Percentiles rank a stretch among this genome's conserved stretches.
Conservation (phyloP, 2,329 filamentous ascomycete species). For the Paracoccidioides brasiliensis region DNA sequence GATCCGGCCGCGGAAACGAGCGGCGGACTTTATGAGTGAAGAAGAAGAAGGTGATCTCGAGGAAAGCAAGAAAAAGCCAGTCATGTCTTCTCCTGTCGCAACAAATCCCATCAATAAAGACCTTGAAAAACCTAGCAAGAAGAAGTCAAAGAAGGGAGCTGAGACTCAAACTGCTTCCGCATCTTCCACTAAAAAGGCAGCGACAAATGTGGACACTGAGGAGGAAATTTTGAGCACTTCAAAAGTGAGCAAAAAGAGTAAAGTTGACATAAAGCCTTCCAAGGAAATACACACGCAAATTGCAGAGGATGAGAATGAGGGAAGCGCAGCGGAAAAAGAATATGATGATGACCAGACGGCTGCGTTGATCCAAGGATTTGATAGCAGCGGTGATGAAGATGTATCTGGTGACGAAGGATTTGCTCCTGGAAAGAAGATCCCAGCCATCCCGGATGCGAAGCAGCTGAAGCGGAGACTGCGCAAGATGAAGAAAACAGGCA, state of each 20-base stretch:
- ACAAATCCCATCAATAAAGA: constrained; percentile 8
- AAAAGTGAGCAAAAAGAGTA: constrained; percentile 18
- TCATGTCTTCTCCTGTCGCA: constrained; percentile 13
- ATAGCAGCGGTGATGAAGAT: constrained; percentile 41
- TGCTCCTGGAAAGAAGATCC: constrained; percentile 32
- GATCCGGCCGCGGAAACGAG: constrained; percentile 34
- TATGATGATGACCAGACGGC: constrained; percentile 39
- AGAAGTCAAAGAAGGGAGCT: constrained; percentile 37
- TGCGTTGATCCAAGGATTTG: constrained; percentile 42
- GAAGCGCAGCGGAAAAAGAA: constrained; percentile 21
- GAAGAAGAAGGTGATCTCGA: constrained; percentile 14
- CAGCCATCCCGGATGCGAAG: constrained; percentile 33
- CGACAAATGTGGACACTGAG: constrained; percentile 17
- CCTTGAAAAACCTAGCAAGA: constrained; percentile 22
- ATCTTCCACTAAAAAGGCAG: not conserved
- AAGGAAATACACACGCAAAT: constrained; percentile 37
- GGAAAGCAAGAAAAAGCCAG: not conserved
- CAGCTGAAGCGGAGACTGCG: constrained; percentile 38
- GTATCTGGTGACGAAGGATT: constrained; percentile 32
- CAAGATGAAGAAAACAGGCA: constrained; percentile 35
- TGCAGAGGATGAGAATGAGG: constrained; percentile 12
- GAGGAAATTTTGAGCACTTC: constrained; percentile 25
- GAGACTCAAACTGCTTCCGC: not conserved
- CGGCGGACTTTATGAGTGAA: constrained; percentile 36
- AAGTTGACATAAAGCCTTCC: constrained; percentile 10